Evolutionary conservation across 2,329 filamentous ascomycete species (phyloP).

Genomic region (Alternaria arbusti): DNA sequence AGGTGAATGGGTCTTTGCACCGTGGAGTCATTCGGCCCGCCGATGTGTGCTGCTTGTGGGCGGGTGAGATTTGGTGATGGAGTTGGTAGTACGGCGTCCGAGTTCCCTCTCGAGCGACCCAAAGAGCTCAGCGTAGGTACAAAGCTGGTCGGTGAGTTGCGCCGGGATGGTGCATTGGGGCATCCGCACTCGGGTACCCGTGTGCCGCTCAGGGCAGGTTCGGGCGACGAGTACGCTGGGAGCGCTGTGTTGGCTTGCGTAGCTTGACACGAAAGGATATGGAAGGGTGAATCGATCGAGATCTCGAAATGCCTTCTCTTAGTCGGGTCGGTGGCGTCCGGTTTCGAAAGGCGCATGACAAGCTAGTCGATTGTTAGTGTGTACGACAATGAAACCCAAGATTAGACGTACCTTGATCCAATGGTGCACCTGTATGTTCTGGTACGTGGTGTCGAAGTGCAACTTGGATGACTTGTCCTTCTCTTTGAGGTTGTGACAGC

Average conservation of each 20-base stretch:
- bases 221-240: slow-evolving; percentile 75
- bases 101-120: slow-evolving; percentile 43
- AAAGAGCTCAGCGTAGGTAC: slow-evolving; percentile 67
- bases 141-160: slow-evolving; percentile 56
- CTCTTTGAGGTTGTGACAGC: slow-evolving; percentile 80
- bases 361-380: slow-evolving; percentile 62
- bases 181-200: slow-evolving; percentile 65
- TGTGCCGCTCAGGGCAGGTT: slow-evolving; percentile 42
- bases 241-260: slow-evolving; percentile 87
- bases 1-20: slow-evolving; percentile 80
- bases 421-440: slow-evolving; percentile 91
- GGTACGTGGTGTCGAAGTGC: slow-evolving; percentile 91
- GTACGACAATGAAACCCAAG: neutral
- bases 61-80: slow-evolving; percentile 54
- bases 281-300: slow-evolving; percentile 94
- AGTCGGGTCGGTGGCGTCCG: slow-evolving; percentile 76
- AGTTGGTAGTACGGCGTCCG: slow-evolving; percentile 26
- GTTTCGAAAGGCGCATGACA: slow-evolving; percentile 87
- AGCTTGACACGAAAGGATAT: slow-evolving; percentile 90
- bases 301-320: slow-evolving; percentile 93
- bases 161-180: slow-evolving; percentile 66
- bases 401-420: slow-evolving; percentile 82
- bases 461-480: slow-evolving; percentile 71
- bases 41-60: slow-evolving; percentile 55
- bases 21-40: slow-evolving; percentile 54